These are phyloP conservation scores for Colletotrichum higginsianum DNA, from an alignment of 2,329 filamentous ascomycete species.

Conservation along the genomic window DNA sequence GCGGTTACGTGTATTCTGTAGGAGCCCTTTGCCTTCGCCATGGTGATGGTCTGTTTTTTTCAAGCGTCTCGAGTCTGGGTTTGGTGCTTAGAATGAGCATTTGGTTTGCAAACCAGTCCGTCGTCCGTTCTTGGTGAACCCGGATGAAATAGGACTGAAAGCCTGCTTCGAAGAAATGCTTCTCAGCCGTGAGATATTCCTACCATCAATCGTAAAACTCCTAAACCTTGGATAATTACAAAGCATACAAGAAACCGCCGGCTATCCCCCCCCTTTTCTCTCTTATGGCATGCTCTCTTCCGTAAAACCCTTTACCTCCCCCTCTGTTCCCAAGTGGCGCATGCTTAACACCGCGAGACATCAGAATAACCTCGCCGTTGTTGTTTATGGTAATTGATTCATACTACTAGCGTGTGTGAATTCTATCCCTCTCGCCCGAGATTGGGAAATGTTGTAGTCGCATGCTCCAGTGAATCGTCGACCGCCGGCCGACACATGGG, in stretches of 20 bases:
- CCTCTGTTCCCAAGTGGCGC: background rate
- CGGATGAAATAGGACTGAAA: too few species aligned
- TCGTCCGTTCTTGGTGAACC: background rate
- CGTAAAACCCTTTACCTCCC: background rate
- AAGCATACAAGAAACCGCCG: constrained; percentile 21
- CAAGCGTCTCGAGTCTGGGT: too few species aligned
- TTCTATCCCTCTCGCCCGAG: background rate
- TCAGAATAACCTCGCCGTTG: background rate
- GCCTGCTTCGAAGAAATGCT: background rate
- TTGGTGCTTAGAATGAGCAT: too few species aligned
- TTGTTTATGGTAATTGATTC: background rate
- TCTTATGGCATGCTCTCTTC: background rate
- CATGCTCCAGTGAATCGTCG: background rate
- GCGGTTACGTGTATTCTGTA: too few species aligned
- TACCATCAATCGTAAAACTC: constrained; percentile 12
- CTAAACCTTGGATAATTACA: background rate
- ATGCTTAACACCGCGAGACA: background rate
- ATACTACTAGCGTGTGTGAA: background rate
- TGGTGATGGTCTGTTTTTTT: too few species aligned
- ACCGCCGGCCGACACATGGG: background rate
- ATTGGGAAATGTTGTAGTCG: background rate
- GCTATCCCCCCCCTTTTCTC: background rate
- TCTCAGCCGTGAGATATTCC: constrained; percentile 6
- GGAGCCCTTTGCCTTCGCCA: too few species aligned
- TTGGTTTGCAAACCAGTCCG: too few species aligned